phyloP scores from a whole-genome alignment of 176 grass and related monocot genomes.

The Bonia amplexicaulis region DNA sequence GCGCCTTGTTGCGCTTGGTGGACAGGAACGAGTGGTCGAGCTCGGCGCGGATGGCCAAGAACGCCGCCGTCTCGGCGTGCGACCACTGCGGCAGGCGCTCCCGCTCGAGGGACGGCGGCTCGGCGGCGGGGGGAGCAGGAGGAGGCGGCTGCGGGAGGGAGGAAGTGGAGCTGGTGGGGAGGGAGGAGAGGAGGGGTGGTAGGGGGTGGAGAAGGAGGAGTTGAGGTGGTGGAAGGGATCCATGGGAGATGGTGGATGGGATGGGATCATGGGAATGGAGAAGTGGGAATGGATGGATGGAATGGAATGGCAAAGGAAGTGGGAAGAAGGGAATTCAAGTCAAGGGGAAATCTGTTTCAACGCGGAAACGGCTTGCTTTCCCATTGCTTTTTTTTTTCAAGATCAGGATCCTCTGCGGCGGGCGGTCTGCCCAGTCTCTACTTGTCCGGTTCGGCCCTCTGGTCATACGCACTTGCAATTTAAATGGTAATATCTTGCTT shows the following conservation, averaged over 20 bases:
- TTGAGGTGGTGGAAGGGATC: slow-evolving; percentile 79
- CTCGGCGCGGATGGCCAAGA: slow-evolving; percentile 73
- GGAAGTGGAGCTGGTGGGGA: slow-evolving; percentile 1
- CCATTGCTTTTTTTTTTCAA: slow-evolving; percentile 40
- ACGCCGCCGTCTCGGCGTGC: slow-evolving; percentile 65
- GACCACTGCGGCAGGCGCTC: slow-evolving; percentile 93
- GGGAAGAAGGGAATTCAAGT: not conserved
- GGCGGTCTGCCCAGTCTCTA: no score
- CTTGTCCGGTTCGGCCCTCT: not conserved
- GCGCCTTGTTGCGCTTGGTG: slow-evolving; percentile 96
- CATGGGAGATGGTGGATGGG: slow-evolving; percentile 68
- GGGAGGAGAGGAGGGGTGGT: slow-evolving; percentile 47
- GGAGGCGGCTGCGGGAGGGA: not conserved
- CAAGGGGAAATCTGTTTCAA: slow-evolving; percentile 56
- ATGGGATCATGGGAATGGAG: slow-evolving; percentile 10
- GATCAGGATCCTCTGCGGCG: slow-evolving; percentile 48
- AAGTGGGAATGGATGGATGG: not conserved
- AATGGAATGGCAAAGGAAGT: not conserved
- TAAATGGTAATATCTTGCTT: no score
- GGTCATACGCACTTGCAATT: no score
- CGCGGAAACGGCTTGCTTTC: slow-evolving; percentile 89
- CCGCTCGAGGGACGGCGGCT: slow-evolving; percentile 23
- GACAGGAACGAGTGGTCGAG: slow-evolving; percentile 76
- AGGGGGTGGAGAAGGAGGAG: slow-evolving; percentile 55
- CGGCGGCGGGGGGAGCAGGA: not conserved